Conservation (phyloP, 345 rosid genomes). For the Trapa incisa region DNA sequence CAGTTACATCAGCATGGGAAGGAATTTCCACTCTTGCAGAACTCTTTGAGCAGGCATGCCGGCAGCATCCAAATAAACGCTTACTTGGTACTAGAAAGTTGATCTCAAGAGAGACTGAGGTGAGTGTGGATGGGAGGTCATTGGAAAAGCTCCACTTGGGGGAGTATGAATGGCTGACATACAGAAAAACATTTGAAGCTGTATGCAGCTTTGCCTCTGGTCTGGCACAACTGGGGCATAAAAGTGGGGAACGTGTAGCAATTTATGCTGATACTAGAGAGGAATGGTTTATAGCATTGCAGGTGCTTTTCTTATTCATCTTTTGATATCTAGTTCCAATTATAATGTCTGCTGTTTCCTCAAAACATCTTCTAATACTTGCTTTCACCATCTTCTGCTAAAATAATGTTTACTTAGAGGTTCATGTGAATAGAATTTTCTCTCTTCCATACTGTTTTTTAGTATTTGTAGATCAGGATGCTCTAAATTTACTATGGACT, state of each 20-base stretch:
- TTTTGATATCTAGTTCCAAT: not conserved
- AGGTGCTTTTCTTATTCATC: constrained; percentile 33
- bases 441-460: not conserved
- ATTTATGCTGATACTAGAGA: constrained; percentile 90
- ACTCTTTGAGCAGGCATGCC: constrained; percentile 76
- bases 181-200: constrained; percentile 42
- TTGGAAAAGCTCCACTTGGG: constrained; percentile 96
- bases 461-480: not conserved
- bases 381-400: not conserved
- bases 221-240: constrained; percentile 57
- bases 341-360: not conserved
- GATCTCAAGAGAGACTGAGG: constrained; percentile 56
- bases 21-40: constrained; percentile 72
- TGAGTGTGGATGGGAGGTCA: constrained; percentile 46
- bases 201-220: constrained; percentile 81
- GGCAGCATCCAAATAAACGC: constrained; percentile 29
- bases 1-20: constrained; percentile 57
- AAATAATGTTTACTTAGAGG: not conserved
- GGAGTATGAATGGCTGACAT: constrained; percentile 78
- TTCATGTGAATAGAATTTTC: not conserved
- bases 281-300: constrained; percentile 93
- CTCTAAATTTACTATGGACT: not conserved
- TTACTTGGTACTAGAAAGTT: constrained; percentile 74
- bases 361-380: not conserved
- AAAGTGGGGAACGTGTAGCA: constrained; percentile 67